Evolutionary conservation across 371 early-diverging fungal species (phyloP).

Genomic region (Rhizopus stolonifer): DNA sequence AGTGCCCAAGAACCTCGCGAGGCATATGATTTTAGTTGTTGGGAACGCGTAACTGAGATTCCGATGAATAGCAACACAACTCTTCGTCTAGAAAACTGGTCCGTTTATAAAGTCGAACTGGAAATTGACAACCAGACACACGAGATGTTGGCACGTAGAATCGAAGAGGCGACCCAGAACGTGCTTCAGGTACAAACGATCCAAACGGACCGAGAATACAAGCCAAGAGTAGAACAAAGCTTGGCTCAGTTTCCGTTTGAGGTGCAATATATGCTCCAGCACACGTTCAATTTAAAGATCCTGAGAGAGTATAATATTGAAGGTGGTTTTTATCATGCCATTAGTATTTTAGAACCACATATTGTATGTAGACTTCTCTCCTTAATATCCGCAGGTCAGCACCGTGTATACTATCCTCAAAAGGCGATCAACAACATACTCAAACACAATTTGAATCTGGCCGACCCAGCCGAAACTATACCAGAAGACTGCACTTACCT

Average conservation of each 20-base stretch:
- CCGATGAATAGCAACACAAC: background rate
- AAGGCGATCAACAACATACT: slow-evolving; percentile 5
- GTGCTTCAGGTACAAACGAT: background rate
- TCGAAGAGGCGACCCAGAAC: background rate
- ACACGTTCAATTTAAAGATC: slow-evolving; percentile 32
- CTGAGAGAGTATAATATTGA: slow-evolving; percentile 46
- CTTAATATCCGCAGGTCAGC: slow-evolving; percentile 25
- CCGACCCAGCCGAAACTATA: background rate
- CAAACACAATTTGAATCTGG: background rate
- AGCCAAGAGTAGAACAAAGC: background rate
- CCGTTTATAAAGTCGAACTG: slow-evolving; percentile 34
- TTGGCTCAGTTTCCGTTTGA: slow-evolving; percentile 29
- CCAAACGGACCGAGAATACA: background rate
- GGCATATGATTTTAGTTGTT: slow-evolving; percentile 9
- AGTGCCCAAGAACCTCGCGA: background rate
- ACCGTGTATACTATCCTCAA: slow-evolving; percentile 36
- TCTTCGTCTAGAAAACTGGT: slow-evolving; percentile 27
- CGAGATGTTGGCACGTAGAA: slow-evolving; percentile 18
- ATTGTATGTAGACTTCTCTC: slow-evolving; percentile 27
- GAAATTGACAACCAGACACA: slow-evolving; percentile 9
- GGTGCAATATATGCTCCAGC: slow-evolving; percentile 44
- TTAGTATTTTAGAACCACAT: slow-evolving; percentile 24
- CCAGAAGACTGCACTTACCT: slow-evolving; percentile 9
- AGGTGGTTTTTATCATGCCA: slow-evolving; percentile 23
- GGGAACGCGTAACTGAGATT: slow-evolving; percentile 21